phyloP scores from a whole-genome alignment of 108 stramenopile genomes.

The Nitzschia inconspicua region DNA sequence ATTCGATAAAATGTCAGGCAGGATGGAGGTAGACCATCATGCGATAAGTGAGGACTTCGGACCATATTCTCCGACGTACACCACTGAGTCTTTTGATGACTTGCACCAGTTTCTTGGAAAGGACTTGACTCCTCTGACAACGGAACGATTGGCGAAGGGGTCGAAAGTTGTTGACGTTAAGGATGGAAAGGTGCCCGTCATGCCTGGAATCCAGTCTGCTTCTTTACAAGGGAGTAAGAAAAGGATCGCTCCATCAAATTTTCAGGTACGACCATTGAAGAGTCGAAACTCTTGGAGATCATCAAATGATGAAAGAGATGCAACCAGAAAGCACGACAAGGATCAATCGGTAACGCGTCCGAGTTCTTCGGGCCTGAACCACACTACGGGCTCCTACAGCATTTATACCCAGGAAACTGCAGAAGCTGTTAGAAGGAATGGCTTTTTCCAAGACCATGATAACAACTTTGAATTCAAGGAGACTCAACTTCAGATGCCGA shows the following conservation, averaged over 20 bases:
- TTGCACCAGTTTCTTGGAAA: slow-evolving; percentile 42
- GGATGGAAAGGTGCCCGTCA: too few species aligned
- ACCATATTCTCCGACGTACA: slow-evolving; percentile 32
- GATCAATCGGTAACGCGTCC: too few species aligned
- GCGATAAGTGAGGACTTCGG: background rate
- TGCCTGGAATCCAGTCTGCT: too few species aligned
- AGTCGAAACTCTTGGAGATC: too few species aligned
- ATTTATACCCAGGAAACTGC: slow-evolving; percentile 49
- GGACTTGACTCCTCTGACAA: slow-evolving; percentile 14
- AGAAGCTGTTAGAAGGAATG: slow-evolving; percentile 35
- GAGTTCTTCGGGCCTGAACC: too few species aligned
- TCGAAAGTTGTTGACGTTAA: too few species aligned
- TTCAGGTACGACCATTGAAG: too few species aligned
- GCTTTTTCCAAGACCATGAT: background rate
- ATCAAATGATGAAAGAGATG: too few species aligned
- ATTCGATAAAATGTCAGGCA: slow-evolving; percentile 30
- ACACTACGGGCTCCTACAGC: slow-evolving; percentile 40
- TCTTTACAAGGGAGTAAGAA: too few species aligned
- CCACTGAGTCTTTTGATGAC: slow-evolving; percentile 51
- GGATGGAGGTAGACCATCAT: background rate
- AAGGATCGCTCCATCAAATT: too few species aligned
- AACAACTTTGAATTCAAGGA: background rate
- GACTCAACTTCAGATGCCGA: background rate
- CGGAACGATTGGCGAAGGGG: too few species aligned
- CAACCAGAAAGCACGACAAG: too few species aligned